Percentiles rank a stretch among this genome's conserved stretches.
Evolutionary conservation across 257 asterid species (phyloP).

Genomic region (Fraxinus excelsior): DNA sequence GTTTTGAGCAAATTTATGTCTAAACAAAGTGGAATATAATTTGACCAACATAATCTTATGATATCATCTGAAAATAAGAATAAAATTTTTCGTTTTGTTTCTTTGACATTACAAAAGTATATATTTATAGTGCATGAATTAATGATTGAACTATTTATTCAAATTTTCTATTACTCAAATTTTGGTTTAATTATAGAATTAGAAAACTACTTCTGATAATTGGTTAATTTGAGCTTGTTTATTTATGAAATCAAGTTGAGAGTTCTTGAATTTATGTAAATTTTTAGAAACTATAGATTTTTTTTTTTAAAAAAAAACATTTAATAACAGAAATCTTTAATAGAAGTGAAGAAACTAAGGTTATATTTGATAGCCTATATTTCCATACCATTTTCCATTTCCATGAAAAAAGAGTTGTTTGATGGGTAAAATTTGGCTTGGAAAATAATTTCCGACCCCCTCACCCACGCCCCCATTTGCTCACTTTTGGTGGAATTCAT

Average conservation of each 20-base stretch:
- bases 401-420: no score
- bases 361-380: no score
- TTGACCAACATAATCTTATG: slow-evolving; percentile 30
- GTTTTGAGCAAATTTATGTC: slow-evolving; percentile 26
- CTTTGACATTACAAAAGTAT: slow-evolving; percentile 5
- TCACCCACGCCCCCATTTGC: no score
- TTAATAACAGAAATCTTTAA: neutral
- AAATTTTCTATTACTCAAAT: no score
- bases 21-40: slow-evolving; percentile 26
- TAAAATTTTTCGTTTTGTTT: slow-evolving; percentile 20
- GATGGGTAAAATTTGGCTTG: no score
- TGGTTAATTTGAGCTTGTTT: neutral
- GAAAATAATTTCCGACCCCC: no score
- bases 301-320: neutral
- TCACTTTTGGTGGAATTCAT: no score
- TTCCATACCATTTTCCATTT: no score
- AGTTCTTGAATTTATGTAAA: neutral
- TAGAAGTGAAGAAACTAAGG: no score
- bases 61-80: slow-evolving; percentile 16
- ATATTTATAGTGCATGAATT: neutral
- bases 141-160: slow-evolving; percentile 16
- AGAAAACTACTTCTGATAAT: no score
- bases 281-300: no score
- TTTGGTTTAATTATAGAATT: neutral
- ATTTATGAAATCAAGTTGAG: neutral